Percentiles rank a stretch among this genome's conserved stretches.
phyloP scores from a whole-genome alignment of 2,329 filamentous ascomycete species.

The Fusarium succisae region DNA sequence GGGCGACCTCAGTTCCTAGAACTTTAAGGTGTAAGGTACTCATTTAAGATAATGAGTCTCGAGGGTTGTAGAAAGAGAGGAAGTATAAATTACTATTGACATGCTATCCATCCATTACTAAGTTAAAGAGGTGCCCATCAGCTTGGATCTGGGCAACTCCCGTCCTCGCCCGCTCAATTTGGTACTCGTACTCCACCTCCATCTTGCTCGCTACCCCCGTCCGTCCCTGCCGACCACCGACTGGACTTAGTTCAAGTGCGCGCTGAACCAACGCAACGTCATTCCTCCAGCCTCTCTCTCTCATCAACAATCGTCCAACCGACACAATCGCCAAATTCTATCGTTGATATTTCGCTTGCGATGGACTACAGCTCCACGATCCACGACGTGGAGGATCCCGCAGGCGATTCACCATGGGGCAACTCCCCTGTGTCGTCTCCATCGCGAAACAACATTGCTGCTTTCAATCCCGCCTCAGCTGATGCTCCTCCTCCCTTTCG shows the following conservation, averaged over 20 bases:
- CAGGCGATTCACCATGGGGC: constrained; percentile 65
- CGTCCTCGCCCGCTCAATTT: constrained; percentile 9
- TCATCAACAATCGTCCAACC: constrained; percentile 18
- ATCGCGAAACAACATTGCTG: constrained; percentile 55
- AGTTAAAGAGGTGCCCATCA: background rate
- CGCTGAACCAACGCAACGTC: constrained; percentile 42
- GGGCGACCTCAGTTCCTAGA: background rate
- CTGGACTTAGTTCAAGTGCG: constrained; percentile 20
- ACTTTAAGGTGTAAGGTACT: background rate
- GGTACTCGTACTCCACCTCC: constrained; percentile 21
- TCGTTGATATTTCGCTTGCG: constrained; percentile 29
- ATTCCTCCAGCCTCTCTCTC: constrained; percentile 31
- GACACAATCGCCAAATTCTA: constrained; percentile 8
- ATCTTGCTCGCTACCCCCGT: constrained; percentile 20
- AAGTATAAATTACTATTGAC: background rate
- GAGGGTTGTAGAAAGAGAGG: background rate
- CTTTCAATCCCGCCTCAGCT: constrained; percentile 53
- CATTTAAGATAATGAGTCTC: background rate
- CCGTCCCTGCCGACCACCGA: constrained; percentile 34
- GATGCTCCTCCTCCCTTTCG: constrained; percentile 55
- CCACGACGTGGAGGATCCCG: constrained; percentile 62
- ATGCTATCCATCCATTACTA: background rate
- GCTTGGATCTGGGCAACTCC: constrained; percentile 2
- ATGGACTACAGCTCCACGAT: constrained; percentile 70
- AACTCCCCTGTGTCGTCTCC: constrained; percentile 63